A percentile compares a stretch with the other conserved stretches of the same genome.
Conservation (phyloP, 371 early-diverging fungal species). For the Lichtheimia hyalospora region DNA sequence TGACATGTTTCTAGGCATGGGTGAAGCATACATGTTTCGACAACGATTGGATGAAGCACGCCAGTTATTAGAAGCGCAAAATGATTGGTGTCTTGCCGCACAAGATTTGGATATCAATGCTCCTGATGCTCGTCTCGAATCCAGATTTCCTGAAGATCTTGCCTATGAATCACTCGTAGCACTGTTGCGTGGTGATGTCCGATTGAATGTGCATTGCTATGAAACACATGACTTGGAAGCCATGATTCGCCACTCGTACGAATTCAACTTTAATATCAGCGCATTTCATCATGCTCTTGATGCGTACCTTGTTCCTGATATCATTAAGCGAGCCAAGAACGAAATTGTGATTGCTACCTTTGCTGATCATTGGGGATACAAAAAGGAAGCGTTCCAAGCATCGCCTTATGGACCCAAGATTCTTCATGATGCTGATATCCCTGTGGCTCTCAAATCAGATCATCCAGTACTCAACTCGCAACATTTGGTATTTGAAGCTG, state of each 20-base stretch:
- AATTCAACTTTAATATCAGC: slow-evolving; percentile 73
- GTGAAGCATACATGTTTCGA: slow-evolving; percentile 72
- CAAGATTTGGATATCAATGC: slow-evolving; percentile 6
- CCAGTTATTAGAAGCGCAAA: slow-evolving; percentile 52
- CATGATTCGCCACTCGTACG: slow-evolving; percentile 70
- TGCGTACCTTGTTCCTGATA: slow-evolving; percentile 71
- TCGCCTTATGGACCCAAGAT: slow-evolving; percentile 59
- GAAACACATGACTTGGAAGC: slow-evolving; percentile 72
- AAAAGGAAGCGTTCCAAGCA: slow-evolving; percentile 73
- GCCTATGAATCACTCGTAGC: slow-evolving; percentile 62
- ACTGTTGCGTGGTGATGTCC: slow-evolving; percentile 71
- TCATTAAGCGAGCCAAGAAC: slow-evolving; percentile 59
- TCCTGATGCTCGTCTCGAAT: slow-evolving; percentile 24
- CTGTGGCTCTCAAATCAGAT: slow-evolving; percentile 74
- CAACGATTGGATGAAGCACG: slow-evolving; percentile 61
- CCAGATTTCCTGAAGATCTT: slow-evolving; percentile 66
- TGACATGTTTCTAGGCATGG: slow-evolving; percentile 58
- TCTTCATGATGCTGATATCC: slow-evolving; percentile 62
- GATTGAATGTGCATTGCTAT: slow-evolving; percentile 75
- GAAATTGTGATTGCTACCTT: slow-evolving; percentile 63
- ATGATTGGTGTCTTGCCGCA: slow-evolving; percentile 78
- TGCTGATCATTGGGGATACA: slow-evolving; percentile 74
- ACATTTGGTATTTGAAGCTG: slow-evolving; percentile 72
- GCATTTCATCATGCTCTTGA: slow-evolving; percentile 85
- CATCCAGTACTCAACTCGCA: slow-evolving; percentile 76